Evolutionary conservation across 1,139 yeast species (phyloP).

Genomic region (Hemisphaericaspora lyxosophila): DNA sequence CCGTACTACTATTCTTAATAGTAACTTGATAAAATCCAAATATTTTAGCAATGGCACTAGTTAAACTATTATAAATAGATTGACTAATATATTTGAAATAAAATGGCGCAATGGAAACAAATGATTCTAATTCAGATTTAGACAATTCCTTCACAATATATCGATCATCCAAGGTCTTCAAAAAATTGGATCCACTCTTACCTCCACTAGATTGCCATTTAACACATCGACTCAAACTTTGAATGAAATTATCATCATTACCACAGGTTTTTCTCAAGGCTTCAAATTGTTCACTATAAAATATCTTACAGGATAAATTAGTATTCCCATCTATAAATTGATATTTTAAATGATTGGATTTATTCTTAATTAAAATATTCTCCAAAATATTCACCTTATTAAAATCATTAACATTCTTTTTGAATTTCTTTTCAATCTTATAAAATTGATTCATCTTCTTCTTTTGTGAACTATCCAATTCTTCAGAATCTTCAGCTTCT

Average conservation of each 20-base stretch:
- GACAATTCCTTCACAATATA: conserved; percentile 88
- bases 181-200: conserved; percentile 89
- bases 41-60: conserved; percentile 90
- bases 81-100: conserved; percentile 96
- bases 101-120: conserved; percentile 92
- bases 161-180: conserved; percentile 88
- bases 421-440: conserved; percentile 47
- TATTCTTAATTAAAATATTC: conserved; percentile 69
- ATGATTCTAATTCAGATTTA: conserved; percentile 86
- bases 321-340: conserved; percentile 88
- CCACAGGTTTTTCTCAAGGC: conserved; percentile 87
- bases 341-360: conserved; percentile 87
- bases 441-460: conserved; percentile 40
- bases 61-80: conserved; percentile 89
- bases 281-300: conserved; percentile 94
- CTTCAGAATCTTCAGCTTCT: conserved; percentile 13
- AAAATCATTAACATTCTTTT: conserved; percentile 24
- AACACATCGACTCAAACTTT: conserved; percentile 86
- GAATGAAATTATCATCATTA: conserved; percentile 72
- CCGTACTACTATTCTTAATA: conserved; percentile 73
- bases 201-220: conserved; percentile 98
- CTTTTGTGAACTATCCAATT: conserved; percentile 25
- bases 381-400: conserved; percentile 46
- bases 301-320: conserved; percentile 84
- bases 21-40: conserved; percentile 95